Evolutionary conservation across 2,329 filamentous ascomycete genomes (phyloP), one percentile per base, ranked within the genome.

Genomic region (Cercospora nicotianae): DNA sequence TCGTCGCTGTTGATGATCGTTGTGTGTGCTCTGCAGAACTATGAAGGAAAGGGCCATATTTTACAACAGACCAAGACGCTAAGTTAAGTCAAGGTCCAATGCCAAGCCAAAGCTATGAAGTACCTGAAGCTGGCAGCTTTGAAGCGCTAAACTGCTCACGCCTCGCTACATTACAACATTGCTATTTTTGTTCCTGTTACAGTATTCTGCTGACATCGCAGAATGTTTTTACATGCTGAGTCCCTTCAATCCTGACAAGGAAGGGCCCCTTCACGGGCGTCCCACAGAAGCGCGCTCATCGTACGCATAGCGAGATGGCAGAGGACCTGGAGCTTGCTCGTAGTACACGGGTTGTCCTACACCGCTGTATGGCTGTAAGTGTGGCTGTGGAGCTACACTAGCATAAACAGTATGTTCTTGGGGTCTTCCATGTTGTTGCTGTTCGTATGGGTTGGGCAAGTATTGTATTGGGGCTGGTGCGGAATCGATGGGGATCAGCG

Each of bases 401-500:
- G 69, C 64, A 51, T 71, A 72, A 31, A 71, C 63, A 16, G 67
- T 57, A 9, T 70, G 71, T 57, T 71, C 69, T 3, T 60, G 39
- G 3, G 62, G 68, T 53, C 67, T 64, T 30, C 30, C 64, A 45
- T 62, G 33, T 36, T 74, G 71, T 68, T 72, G 71, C 53, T 74
- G 74, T 20, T 74, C 74, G 60, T 73, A 73, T n/a, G 71, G 73
- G 59, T 71, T 70, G 30, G 72, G 71, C 26, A 68, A 60, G 59
- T 73, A 75, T 53, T 76, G 75, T 30, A 75, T 69, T 3, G 73
- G 74, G 6, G 74, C 74, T 5, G 74, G 74, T 5, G 69, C 71
- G 33, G 71, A 58, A 63, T 77, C 74, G 51, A 75, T 71, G 5
- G 74, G 75, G 36, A 75, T 72, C 9, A 78, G 63, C 5, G 70